These are phyloP conservation scores for Hanseniaspora valbyensis DNA, from an alignment of 805 yeast genomes.

Conservation along the genomic window DNA sequence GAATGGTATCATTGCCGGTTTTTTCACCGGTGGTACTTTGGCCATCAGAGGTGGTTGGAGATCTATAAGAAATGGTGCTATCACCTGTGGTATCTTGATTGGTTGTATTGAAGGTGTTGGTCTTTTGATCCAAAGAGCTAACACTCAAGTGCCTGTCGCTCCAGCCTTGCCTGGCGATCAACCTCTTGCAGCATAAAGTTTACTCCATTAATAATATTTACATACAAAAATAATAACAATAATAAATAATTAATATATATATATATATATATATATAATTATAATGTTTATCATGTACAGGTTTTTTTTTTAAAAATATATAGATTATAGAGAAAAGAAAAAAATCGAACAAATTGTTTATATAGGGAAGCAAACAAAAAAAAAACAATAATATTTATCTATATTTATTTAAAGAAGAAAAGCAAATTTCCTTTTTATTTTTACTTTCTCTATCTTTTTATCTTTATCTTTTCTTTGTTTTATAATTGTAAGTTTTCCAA, in stretches of 20 bases:
- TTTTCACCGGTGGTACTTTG: slow-evolving; percentile 93
- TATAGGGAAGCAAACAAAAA: no score
- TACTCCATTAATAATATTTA: not conserved
- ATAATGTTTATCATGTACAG: not conserved
- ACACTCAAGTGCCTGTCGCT: slow-evolving; percentile 63
- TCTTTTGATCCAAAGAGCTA: slow-evolving; percentile 86
- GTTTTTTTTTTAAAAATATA: no score
- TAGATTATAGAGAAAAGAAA: no score
- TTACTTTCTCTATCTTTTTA: no score
- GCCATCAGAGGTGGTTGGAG: slow-evolving; percentile 99
- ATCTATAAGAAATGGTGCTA: slow-evolving; percentile 91
- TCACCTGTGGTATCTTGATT: slow-evolving; percentile 91
- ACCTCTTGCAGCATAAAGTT: slow-evolving; percentile 32
- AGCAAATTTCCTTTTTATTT: no score
- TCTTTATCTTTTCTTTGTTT: not conserved
- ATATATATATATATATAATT: no score
- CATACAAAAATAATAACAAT: not conserved
- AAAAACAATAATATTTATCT: no score
- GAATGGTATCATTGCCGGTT: slow-evolving; percentile 96
- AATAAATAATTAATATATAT: not conserved
- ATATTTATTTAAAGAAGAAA: no score
- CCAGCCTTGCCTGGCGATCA: slow-evolving; percentile 40
- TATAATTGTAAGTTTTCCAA: slow-evolving; percentile 8
- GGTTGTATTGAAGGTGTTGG: slow-evolving; percentile 99
- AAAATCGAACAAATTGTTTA: no score